Base-by-base conservation (phyloP, 2,329 filamentous ascomycete genomes). In the Herpotrichia juniperi region DNA sequence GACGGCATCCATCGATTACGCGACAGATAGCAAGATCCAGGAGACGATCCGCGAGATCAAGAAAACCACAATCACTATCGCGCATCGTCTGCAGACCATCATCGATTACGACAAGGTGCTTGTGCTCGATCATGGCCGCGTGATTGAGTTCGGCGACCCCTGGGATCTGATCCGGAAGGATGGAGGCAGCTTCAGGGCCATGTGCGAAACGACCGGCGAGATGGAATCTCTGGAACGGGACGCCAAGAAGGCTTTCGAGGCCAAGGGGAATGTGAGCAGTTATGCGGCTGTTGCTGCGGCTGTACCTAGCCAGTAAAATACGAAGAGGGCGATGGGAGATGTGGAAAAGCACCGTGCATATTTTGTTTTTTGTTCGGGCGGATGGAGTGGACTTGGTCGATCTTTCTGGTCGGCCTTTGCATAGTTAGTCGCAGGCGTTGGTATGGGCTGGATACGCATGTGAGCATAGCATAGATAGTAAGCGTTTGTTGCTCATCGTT, bases 41-140 rank as follows among this genome's bases (percentile, higher is more conserved):
- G 91, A 91, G 65, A 97, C 94, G 0, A 93, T 99, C 55, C 88
- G 92, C n/a, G 90, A 96, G 73, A 83, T 97, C 63, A 89, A 87
- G 59, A 82, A 92, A 72, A 99, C 94, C 0, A 96, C 96, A 54
- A 90, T 97, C 70, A 97, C 94, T 0, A 97, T 99, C 67, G 94
- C 94, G 0, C 94, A 99, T 75, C 86, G 94, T 16, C 80, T 99
- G 58, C 92, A 96, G 71, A 99, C 94, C 0, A 97, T 99, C 73
- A 93, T 94, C 24, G 94, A 99, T 72, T 99, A 97, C 68, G 94
- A 99, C 77, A 96, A 96, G 79, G 93, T 99, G 12, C 79, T 99
- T 14, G 93, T 99, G 11, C 80, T 99, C 4, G 94, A 99, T 67
- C 91, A 93, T 71, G 94, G 94, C 9, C 77, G 84, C 53, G 88